These are phyloP conservation scores for Salix dunnii DNA, from an alignment of 345 rosid genomes.

Conservation along the genomic window DNA sequence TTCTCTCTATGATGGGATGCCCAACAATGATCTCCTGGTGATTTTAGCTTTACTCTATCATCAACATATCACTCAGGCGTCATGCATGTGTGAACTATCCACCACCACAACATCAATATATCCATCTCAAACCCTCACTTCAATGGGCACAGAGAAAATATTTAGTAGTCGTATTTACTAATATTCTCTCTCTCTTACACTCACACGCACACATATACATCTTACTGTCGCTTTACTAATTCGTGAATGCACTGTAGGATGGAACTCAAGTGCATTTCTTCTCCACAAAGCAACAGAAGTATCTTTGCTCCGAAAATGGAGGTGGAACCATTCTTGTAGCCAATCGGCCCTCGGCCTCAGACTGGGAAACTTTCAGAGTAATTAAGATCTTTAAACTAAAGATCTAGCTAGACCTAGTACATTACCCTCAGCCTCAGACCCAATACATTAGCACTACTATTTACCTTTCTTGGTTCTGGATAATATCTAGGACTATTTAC, in stretches of 20 bases:
- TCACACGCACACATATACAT: not conserved
- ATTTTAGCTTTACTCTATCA: not conserved
- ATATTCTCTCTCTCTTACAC: not conserved
- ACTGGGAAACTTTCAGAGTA: slow-evolving; percentile 37
- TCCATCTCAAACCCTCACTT: not conserved
- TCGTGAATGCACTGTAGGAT: slow-evolving; percentile 23
- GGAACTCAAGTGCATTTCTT: slow-evolving; percentile 36
- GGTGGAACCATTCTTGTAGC: slow-evolving; percentile 27
- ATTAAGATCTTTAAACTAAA: not conserved
- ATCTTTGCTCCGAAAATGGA: slow-evolving; percentile 27
- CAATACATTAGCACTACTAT: not conserved
- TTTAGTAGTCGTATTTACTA: not conserved
- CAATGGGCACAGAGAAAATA: not conserved
- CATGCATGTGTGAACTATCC: not conserved
- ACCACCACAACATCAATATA: not conserved
- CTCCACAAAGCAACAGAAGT: slow-evolving; percentile 29
- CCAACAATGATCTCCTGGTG: slow-evolving; percentile 40
- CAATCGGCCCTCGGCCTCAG: slow-evolving; percentile 21
- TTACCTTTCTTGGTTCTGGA: not conserved
- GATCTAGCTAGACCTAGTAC: not conserved
- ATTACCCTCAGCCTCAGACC: too few relatives aligned
- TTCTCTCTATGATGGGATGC: slow-evolving; percentile 28
- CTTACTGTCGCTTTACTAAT: not conserved
- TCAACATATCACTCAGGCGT: not conserved
- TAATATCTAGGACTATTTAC: not conserved